Conservation (phyloP, 257 asterid species). For the Solanum sejunctum region DNA sequence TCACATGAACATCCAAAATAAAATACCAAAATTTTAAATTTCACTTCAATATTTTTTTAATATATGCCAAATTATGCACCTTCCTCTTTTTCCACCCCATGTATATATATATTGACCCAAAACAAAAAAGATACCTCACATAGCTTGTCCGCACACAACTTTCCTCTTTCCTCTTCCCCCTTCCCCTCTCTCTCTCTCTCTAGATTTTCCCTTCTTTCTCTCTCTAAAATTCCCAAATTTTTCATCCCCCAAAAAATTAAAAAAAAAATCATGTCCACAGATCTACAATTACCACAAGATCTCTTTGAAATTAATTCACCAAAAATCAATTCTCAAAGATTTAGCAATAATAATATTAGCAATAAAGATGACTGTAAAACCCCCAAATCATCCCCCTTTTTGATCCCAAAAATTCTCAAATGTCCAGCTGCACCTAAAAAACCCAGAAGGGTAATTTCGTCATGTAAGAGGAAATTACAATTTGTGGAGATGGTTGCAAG, state of each 20-base stretch:
- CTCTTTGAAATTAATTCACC: neutral
- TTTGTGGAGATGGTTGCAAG: constrained; percentile 23
- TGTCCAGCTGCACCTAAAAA: constrained; percentile 69
- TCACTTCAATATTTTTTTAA: too few relatives aligned
- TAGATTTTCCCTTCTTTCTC: neutral
- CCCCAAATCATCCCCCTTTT: constrained; percentile 28
- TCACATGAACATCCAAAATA: too few relatives aligned
- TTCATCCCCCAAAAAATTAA: neutral
- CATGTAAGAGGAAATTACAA: constrained; percentile 35
- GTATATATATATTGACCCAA: constrained; percentile 14
- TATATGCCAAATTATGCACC: too few relatives aligned
- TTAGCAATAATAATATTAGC: neutral
- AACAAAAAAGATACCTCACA: neutral
- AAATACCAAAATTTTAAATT: too few relatives aligned
- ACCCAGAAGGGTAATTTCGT: constrained; percentile 15
- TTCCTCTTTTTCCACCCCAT: neutral
- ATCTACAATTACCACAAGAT: constrained; percentile 31
- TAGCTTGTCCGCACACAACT: constrained; percentile 5
- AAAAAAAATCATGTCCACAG: constrained; percentile 21
- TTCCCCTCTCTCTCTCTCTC: neutral
- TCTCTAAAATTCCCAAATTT: neutral
- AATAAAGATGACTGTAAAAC: constrained; percentile 26
- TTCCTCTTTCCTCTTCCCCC: neutral
- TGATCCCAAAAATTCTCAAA: constrained; percentile 25
- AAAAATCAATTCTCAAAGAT: neutral